Evolutionary conservation across 345 rosid genomes (phyloP), one percentile per base, ranked within the genome.

Genomic region (Isatis tinctoria): DNA sequence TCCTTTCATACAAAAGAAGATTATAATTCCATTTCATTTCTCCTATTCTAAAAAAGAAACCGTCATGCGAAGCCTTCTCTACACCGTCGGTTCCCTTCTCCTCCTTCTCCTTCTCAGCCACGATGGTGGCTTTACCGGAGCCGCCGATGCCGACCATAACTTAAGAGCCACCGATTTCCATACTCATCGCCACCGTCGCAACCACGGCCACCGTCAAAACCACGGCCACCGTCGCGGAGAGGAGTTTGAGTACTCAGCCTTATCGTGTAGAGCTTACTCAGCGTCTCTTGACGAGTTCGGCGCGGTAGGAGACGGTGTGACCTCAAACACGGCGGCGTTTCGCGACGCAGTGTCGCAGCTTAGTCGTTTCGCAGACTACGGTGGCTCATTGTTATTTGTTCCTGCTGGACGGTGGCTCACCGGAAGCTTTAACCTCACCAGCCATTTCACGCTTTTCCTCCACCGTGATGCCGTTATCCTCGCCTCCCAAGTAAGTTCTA

Each of bases 361-460:
- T 24, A 83, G 90, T 76, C 80, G 76, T 67, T 87, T 74, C 65
- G 74, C 81, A 36, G 57, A 85, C 11, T 63, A 74, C 12, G 97
- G 98, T 0, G 98, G 97, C n/a, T 82, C 95, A 2, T 80, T 85
- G 72, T 93, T 94, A 13, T 69, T 86, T 40, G 88, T 94, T 41
- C 98, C 98, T 13, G 82, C 96, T 0, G 98, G 98, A 12, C 89
- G 80, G 66, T 94, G 96, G 96, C 71, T 94, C 64, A 91, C 97
- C 43, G 95, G 95, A 12, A 87, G 87, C 75, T 93, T 93, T 77
- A 89, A 91, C 48, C 91, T 93, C 72, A 91, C 94, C 51, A 91
- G 94, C 71, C 87, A 93, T 80, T 93, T 93, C 83, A 93, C 98
- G 48, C 83, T 91, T 69, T 88, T 75, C 66, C 87, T 94, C 43